Evolutionary conservation across 768 basidiomycete genomes (phyloP), one percentile per base, ranked within the genome.

Genomic region (Amyloporia xantha): DNA sequence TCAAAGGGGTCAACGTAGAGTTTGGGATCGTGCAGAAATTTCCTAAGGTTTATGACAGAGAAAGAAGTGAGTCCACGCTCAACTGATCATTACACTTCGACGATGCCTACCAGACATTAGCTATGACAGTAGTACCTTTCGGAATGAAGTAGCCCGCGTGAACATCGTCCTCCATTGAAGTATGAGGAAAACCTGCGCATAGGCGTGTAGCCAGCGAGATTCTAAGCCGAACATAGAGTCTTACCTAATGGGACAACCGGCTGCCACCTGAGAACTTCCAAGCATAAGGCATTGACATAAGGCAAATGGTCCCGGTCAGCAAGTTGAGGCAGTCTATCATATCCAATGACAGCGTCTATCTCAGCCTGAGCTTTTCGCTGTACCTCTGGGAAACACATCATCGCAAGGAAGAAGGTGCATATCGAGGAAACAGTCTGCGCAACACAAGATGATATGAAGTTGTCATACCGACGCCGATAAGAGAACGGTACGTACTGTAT

Each of bases 311-410:
- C 54, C 9, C 49, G 41, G 24, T 63, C 62, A 0, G 47, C 49
- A 15, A 58, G 71, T 0, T 65, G 69, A 1, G 86, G 86, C 26
- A 86, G 66, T 20, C 68, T 58, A 20, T 54, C 59, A 1, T 47
- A 40, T 12, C 68, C 68, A 15, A 70, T 39, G 17, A 66, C 57
- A 2, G 66, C 62, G 5, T 53, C 53, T 27, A 74, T 63, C 49
- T 71, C 72, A 37, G 58, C 61, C 30, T 73, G 71, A 0, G 70
- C 70, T 21, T 62, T 68, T 1, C 41, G 47, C 50, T 72, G 72
- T n/a, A 62, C 62, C 2, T 66, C 62, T 3, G 69, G 73, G 28
- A 66, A 59, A 23, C 60, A 61, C 2, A 66, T 44, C 68, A 73
- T 73, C 5, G 67, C 67, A 10, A 60, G 61, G 43, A 59, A 55